Base-by-base conservation (phyloP, 2,329 filamentous ascomycete genomes). In the Microdochium bolleyi region DNA sequence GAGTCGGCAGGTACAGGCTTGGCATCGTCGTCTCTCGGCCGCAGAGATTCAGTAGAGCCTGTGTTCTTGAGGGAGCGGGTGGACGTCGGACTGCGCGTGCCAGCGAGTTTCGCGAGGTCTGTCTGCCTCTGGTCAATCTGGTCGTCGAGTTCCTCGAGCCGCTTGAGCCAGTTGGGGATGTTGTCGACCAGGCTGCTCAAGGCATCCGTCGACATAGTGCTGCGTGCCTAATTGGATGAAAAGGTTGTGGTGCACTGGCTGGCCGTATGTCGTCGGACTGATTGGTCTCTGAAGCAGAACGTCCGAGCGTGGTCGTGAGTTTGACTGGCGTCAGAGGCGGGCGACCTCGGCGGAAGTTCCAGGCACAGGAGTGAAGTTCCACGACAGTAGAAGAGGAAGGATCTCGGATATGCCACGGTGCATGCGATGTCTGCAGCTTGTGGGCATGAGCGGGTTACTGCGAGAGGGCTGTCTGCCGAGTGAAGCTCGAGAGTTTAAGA, bases 41-140 rank as follows among this genome's bases (percentile, higher is more conserved):
- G 76, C 22, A 80, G 66, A 3, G 78, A 80, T 60, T 80, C 78
- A 24, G 75, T 77, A 9, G 78, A 80, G 49, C 77, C 77, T 51
- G 72, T 72, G 56, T 78, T 78, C 53, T 74, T 70, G 16, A 80
- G 60, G 2, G 76, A 78, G 53, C 66, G 71, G 38, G 68, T 64
- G 5, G 69, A 61, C n/a, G 63, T 59, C 16, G 57, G 57, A 25
- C 67, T 67, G 24, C 56, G 62, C 25, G 61, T 62, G 24, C 63
- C 64, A 49, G 66, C 69, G 53, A 79, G 64, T 53, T 73, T 72
- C 34, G 81, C 82, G 53, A 85, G 72, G 61, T 85, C 81, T 50
- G 72, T 68, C 69, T 86, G 83, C 54, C 83, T 80, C 61, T 78
- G 72, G 54, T 81, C 76, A 54, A 86, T 83, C 64, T 85, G 77